These are phyloP conservation scores for Imleria badia DNA, from an alignment of 768 basidiomycete genomes.

Conservation along the genomic window DNA sequence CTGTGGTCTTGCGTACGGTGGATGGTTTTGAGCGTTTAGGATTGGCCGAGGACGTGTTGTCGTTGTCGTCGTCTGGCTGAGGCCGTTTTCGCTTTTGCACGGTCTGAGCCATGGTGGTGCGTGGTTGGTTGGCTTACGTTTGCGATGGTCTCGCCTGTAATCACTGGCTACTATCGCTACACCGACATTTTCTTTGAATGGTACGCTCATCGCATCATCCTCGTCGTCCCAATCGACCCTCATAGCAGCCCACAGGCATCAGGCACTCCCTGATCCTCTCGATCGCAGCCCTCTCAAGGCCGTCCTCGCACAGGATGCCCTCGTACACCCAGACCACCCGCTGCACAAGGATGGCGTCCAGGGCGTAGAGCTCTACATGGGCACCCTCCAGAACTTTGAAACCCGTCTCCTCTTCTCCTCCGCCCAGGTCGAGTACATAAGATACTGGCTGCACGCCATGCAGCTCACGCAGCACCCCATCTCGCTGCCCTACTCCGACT, in stretches of 20 bases:
- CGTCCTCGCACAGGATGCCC: constrained; percentile 64
- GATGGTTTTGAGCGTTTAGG: constrained; percentile 48
- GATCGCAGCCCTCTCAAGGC: constrained; percentile 68
- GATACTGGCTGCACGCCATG: constrained; percentile 82
- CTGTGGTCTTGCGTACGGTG: constrained; percentile 87
- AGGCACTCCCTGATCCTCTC: constrained; percentile 53
- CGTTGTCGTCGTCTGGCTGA: constrained; percentile 34
- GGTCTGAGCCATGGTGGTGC: constrained; percentile 62
- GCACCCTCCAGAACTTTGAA: constrained; percentile 74
- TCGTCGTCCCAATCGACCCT: neutral
- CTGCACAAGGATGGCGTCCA: constrained; percentile 59
- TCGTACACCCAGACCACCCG: constrained; percentile 72
- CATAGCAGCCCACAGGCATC: constrained; percentile 42
- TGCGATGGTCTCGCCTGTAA: constrained; percentile 40
- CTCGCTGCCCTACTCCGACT: constrained; percentile 77
- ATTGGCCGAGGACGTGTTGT: constrained; percentile 30
- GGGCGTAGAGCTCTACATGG: constrained; percentile 73
- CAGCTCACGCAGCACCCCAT: constrained; percentile 60
- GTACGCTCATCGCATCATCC: constrained; percentile 34
- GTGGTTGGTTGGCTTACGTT: constrained; percentile 2
- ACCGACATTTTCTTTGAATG: constrained; percentile 86
- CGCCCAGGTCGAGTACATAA: constrained; percentile 79
- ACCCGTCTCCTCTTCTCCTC: constrained; percentile 80
- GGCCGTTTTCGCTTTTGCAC: constrained; percentile 49
- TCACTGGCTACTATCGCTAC: constrained; percentile 78